A percentile compares a stretch with the other conserved stretches of the same genome.
Evolutionary conservation across 2,329 filamentous ascomycete species (phyloP).

Genomic region (Pseudocercospora cruenta): DNA sequence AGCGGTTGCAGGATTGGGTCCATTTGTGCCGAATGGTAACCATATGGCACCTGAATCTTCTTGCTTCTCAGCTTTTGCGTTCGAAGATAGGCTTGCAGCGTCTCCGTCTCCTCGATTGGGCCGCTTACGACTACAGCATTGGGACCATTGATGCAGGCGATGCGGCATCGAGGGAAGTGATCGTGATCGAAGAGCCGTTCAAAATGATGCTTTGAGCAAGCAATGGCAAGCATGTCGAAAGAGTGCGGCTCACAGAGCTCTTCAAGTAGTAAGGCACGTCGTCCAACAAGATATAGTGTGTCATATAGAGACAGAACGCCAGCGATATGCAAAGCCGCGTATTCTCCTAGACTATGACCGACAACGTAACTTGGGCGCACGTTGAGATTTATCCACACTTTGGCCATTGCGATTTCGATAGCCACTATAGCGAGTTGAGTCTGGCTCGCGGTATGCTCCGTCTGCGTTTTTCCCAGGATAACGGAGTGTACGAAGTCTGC

Average conservation of each 20-base stretch:
- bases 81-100: background rate
- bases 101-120: background rate
- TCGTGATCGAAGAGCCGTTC: background rate
- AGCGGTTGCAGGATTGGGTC: slow-evolving; percentile 35
- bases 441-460: background rate
- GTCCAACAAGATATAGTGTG: slow-evolving; percentile 34
- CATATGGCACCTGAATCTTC: slow-evolving; percentile 28
- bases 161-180: background rate
- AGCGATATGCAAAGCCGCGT: slow-evolving; percentile 2
- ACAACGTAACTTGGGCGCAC: slow-evolving; percentile 29
- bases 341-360: slow-evolving; percentile 15
- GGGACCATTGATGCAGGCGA: slow-evolving; percentile 34
- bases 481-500: background rate
- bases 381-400: background rate
- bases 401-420: slow-evolving; percentile 14
- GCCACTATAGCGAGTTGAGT: slow-evolving; percentile 35
- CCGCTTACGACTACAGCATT: slow-evolving; percentile 28
- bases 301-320: slow-evolving; percentile 32
- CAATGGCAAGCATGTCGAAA: slow-evolving; percentile 28
- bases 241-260: slow-evolving; percentile 33
- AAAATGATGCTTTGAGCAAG: background rate
- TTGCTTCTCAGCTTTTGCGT: background rate
- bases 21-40: slow-evolving; percentile 39
- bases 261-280: background rate
- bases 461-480: background rate